Conservation (phyloP, 108 stramenopile species). For the Pseudonitzschia delicatissima region DNA sequence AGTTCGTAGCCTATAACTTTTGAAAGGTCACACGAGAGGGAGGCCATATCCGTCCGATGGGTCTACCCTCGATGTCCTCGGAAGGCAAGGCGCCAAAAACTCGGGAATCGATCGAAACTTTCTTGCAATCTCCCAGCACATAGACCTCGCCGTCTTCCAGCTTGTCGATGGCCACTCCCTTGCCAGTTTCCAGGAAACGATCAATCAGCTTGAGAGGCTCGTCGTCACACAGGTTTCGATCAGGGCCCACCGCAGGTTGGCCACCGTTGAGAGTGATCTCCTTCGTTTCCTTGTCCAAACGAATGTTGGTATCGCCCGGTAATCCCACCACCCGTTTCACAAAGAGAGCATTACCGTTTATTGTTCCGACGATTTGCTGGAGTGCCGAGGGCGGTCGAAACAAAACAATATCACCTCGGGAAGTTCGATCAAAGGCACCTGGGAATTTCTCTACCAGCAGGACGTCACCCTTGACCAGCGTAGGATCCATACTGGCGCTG, state of each 20-base stretch:
- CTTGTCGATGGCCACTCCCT: background rate
- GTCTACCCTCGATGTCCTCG: slow-evolving; percentile 41
- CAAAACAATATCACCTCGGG: slow-evolving; percentile 45
- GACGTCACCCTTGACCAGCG: slow-evolving; percentile 44
- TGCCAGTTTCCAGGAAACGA: slow-evolving; percentile 20
- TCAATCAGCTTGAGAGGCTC: slow-evolving; percentile 45
- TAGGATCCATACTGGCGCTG: slow-evolving; percentile 47
- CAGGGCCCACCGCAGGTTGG: slow-evolving; percentile 9
- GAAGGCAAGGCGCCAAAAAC: slow-evolving; percentile 53
- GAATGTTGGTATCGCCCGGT: slow-evolving; percentile 42
- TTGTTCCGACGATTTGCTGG: slow-evolving; percentile 36
- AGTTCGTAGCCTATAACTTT: background rate
- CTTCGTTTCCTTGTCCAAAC: slow-evolving; percentile 16
- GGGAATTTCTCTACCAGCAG: slow-evolving; percentile 53
- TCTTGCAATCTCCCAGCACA: slow-evolving; percentile 61
- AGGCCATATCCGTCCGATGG: slow-evolving; percentile 43
- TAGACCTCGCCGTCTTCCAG: slow-evolving; percentile 29
- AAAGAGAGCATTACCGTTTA: slow-evolving; percentile 46
- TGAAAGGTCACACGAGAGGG: slow-evolving; percentile 31
- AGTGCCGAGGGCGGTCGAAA: slow-evolving; percentile 51
- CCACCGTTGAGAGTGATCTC: slow-evolving; percentile 22
- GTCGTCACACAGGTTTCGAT: slow-evolving; percentile 36
- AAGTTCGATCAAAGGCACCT: slow-evolving; percentile 31
- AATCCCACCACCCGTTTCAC: slow-evolving; percentile 64
- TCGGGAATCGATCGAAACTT: slow-evolving; percentile 60